Base-by-base conservation (phyloP, 1,284 basidiomycete genomes). In the Papiliotrema fonsecae region DNA sequence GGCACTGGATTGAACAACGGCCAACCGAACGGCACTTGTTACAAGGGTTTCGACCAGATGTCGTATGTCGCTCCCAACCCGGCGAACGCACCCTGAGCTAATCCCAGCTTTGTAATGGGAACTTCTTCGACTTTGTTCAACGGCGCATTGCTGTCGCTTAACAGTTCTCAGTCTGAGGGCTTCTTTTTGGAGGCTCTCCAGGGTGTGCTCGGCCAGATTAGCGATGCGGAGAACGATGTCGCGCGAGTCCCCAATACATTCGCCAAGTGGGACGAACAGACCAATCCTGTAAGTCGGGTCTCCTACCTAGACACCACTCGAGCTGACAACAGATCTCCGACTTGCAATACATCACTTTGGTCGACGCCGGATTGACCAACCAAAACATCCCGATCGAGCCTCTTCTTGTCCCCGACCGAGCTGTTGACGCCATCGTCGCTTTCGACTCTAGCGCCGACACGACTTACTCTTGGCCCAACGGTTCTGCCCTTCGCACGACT, bases 391-490 rank as follows among this genome's bases (percentile, higher is more conserved):
- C 78, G 0, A 56, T 80, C 32, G 76, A 77, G 52, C 78, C 79
- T 1, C 69, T 80, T 1, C 61, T 80, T 22, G 65, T 77, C 52
- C 74, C 76, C 16, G 65, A 66, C 9, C 71, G 79, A 27, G 57
- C 62, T 3, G 64, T 80, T 45, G 79, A 81, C 56, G 62, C 75
- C 30, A 74, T 81, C 56, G 51, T 81, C 45, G 78, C 77, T 0
- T 70, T 79, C 24, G 79, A 81, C 60, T 70, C 69, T n/a, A 75
- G 74, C 0, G 77, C 75, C 32, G 79, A 81, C 56, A 76, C 77
- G 2, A 62, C 51, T 25, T 70, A 72, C 48, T 66, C 51, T 25
- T 80, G 76, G 76, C 77, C 79, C 3, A 80, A 80, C 61, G 77
- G 77, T 4, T 74, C 77, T 0, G 66, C 76, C 2, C 62, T 79